Evolutionary conservation across 176 grass and related monocot genomes (phyloP).

Genomic region (Oryza glaberrima): DNA sequence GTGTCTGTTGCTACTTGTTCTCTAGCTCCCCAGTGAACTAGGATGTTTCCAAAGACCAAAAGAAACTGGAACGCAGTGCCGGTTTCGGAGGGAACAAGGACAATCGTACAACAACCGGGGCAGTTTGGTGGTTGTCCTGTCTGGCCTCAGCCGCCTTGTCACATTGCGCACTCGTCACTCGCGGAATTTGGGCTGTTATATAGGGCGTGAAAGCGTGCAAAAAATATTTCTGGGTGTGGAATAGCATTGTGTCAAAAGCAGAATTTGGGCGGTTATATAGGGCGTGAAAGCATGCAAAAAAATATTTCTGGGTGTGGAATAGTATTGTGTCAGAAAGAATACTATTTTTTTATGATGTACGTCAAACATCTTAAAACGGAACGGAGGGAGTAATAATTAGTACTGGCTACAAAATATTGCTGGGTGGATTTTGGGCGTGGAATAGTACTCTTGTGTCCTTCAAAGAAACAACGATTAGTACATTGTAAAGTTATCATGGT

Average conservation of each 20-base stretch:
- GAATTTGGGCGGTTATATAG: no score
- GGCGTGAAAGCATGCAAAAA: background rate
- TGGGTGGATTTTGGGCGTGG: no score
- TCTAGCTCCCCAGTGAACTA: background rate
- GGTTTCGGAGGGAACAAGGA: slow-evolving; percentile 24
- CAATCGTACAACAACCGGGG: slow-evolving; percentile 26
- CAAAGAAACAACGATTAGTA: no score
- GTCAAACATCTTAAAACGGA: no score
- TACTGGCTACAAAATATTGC: no score
- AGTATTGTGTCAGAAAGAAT: no score
- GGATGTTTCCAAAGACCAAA: slow-evolving; percentile 15
- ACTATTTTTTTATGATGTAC: no score
- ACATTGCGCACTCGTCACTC: slow-evolving; percentile 8
- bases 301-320: background rate
- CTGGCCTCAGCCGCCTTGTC: slow-evolving; percentile 29
- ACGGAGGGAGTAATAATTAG: no score
- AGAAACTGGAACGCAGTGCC: background rate
- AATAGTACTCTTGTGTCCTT: no score
- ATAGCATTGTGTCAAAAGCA: no score
- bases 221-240: background rate
- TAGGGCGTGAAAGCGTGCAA: background rate
- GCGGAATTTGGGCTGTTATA: no score
- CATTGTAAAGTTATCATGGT: no score
- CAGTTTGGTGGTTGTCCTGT: background rate
- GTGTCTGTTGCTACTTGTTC: background rate